These are phyloP conservation scores for Pezicula radicicola DNA, from an alignment of 2,329 filamentous ascomycete genomes.

Conservation along the genomic window DNA sequence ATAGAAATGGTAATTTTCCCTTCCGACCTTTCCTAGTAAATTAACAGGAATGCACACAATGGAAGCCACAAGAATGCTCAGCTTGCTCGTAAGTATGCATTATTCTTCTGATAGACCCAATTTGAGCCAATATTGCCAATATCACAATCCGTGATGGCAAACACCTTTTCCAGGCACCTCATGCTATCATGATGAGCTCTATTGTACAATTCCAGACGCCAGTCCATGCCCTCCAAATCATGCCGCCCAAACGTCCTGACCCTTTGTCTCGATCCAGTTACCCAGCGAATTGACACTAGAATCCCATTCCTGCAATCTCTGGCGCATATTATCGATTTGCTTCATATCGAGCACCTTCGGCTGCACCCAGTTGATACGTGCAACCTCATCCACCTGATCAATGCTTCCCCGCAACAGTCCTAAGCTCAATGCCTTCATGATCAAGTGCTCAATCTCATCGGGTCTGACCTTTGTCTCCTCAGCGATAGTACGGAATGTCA, in stretches of 20 bases:
- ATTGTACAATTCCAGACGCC: conserved; percentile 28
- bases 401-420: conserved; percentile 89
- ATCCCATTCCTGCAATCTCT: conserved; percentile 89
- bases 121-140: background rate
- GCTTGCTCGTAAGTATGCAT: no score
- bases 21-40: no score
- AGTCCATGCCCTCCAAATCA: conserved; percentile 36
- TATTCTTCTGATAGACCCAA: no score
- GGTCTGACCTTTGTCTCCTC: conserved; percentile 88
- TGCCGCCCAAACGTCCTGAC: conserved; percentile 94
- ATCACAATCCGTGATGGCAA: background rate
- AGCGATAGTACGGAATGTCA: conserved; percentile 86
- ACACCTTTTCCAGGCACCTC: conserved; percentile 9
- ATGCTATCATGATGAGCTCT: conserved; percentile 17
- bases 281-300: conserved; percentile 92
- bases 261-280: conserved; percentile 93
- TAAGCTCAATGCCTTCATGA: conserved; percentile 98
- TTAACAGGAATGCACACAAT: no score
- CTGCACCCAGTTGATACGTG: conserved; percentile 97
- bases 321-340: conserved; percentile 91
- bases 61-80: no score
- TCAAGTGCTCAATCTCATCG: conserved; percentile 93
- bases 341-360: conserved; percentile 95
- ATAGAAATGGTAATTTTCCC: no score
- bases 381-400: conserved; percentile 92